Percentiles rank a stretch among this genome's conserved stretches.
These are phyloP conservation scores for Raphanus sativus DNA, from an alignment of 345 rosid species.

Conservation along the genomic window DNA sequence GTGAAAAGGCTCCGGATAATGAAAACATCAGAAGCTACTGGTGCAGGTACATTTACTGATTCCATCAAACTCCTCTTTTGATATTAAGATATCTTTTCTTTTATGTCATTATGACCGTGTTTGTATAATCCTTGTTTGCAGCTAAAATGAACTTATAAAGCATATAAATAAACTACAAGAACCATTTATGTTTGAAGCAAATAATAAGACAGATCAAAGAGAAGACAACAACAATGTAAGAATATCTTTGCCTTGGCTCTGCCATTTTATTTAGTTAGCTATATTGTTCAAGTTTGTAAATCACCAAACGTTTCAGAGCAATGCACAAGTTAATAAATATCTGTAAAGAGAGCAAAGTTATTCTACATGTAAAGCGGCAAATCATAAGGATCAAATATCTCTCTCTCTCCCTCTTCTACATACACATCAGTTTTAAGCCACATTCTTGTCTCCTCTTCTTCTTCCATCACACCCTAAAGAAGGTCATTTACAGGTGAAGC, in stretches of 20 bases:
- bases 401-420: slow-evolving; percentile 37
- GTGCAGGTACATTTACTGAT: slow-evolving; percentile 48
- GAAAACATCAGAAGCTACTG: slow-evolving; percentile 79
- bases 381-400: slow-evolving; percentile 15
- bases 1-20: slow-evolving; percentile 90
- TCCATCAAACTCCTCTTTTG: neutral
- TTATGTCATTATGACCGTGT: slow-evolving; percentile 3
- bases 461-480: slow-evolving; percentile 40
- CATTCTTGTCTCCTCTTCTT: neutral
- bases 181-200: slow-evolving; percentile 22
- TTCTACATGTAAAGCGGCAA: slow-evolving; percentile 19
- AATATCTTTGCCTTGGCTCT: slow-evolving; percentile 13
- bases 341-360: slow-evolving; percentile 23
- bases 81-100: neutral
- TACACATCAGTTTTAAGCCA: slow-evolving; percentile 33
- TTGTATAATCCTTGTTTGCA: slow-evolving; percentile 23
- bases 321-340: slow-evolving; percentile 30
- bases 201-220: slow-evolving; percentile 33
- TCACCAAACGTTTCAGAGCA: slow-evolving; percentile 21
- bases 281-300: slow-evolving; percentile 27
- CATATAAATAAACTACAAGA: slow-evolving; percentile 3
- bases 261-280: slow-evolving; percentile 23
- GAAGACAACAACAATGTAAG: slow-evolving; percentile 34
- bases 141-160: slow-evolving; percentile 35
- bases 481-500: slow-evolving; percentile 82